These are phyloP conservation scores for Acanthamoeba royreba DNA, from an alignment of 208 protist genomes.

Conservation along the genomic window DNA sequence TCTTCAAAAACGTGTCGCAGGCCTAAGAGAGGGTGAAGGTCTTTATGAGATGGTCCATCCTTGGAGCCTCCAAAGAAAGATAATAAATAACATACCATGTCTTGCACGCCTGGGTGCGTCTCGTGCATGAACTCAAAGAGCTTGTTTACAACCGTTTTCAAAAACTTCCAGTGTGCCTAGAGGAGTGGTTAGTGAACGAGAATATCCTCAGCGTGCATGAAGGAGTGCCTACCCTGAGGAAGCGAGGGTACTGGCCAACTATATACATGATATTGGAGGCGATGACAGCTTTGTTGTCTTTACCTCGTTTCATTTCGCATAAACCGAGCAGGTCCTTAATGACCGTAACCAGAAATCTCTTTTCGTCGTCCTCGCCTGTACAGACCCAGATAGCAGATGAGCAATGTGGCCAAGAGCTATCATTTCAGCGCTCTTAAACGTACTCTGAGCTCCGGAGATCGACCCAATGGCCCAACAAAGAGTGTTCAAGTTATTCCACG, in stretches of 20 bases:
- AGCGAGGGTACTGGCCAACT: conserved; percentile 98
- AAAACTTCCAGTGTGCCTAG: conserved; percentile 94
- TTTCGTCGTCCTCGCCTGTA: conserved; percentile 91
- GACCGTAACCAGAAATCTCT: conserved; percentile 95
- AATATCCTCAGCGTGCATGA: too few species aligned
- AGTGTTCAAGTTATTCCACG: conserved; percentile 95
- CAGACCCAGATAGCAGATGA: neutral
- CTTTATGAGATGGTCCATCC: too few species aligned
- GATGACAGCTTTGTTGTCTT: conserved; percentile 98
- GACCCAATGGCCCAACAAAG: conserved; percentile 99
- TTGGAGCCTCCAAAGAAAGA: too few species aligned
- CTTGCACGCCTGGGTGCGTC: conserved; percentile 97
- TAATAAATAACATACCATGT: conserved; percentile 90
- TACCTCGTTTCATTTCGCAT: conserved; percentile 92
- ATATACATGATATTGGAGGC: conserved; percentile 99
- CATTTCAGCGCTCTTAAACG: too few species aligned
- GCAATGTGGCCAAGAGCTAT: too few species aligned
- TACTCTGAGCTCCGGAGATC: conserved; percentile 92
- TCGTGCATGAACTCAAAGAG: conserved; percentile 99
- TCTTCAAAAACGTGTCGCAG: conserved; percentile 99
- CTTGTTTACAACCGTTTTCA: conserved; percentile 98
- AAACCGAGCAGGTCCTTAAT: conserved; percentile 97
- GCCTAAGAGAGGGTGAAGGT: too few species aligned
- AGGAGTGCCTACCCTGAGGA: conserved; percentile 70
- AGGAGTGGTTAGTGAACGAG: too few species aligned